phyloP scores from a whole-genome alignment of 2,329 filamentous ascomycete species.

The Stachybotrys echinatus region DNA sequence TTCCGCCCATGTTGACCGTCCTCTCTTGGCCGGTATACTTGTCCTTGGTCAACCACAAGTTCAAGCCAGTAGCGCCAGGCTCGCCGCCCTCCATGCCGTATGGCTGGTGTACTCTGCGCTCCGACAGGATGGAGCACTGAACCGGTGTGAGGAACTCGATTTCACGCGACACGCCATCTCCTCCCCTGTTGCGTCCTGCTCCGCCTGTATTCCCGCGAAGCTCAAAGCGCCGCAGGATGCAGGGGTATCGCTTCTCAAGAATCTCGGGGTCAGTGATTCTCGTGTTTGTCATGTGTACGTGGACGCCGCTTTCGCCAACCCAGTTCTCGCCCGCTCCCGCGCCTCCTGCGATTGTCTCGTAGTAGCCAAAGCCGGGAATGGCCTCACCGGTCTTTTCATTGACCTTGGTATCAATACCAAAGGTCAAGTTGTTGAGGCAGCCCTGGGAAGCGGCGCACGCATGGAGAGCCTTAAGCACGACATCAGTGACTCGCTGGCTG shows the following conservation, averaged over 20 bases:
- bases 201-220: conserved; percentile 50
- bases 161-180: conserved; percentile 69
- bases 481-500: conserved; percentile 74
- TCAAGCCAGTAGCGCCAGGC: not conserved
- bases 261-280: conserved; percentile 77
- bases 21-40: not conserved
- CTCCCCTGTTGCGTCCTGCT: conserved; percentile 62
- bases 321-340: conserved; percentile 67
- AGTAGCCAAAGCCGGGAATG: conserved; percentile 68
- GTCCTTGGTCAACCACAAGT: not conserved
- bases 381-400: not conserved
- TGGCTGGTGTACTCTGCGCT: conserved; percentile 59
- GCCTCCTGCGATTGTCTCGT: conserved; percentile 79
- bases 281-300: conserved; percentile 84
- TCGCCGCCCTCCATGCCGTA: not conserved
- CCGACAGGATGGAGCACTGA: conserved; percentile 71
- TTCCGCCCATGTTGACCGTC: not conserved
- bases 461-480: conserved; percentile 73
- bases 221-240: conserved; percentile 61
- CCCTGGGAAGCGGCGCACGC: conserved; percentile 77
- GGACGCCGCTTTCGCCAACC: conserved; percentile 71
- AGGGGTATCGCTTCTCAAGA: conserved; percentile 70
- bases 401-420: conserved; percentile 63
- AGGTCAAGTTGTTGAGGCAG: conserved; percentile 80
- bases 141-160: conserved; percentile 74